Evolutionary conservation across 805 yeast genomes (phyloP), one percentile per base, ranked within the genome.

Genomic region (Barnettozyma vustinii): DNA sequence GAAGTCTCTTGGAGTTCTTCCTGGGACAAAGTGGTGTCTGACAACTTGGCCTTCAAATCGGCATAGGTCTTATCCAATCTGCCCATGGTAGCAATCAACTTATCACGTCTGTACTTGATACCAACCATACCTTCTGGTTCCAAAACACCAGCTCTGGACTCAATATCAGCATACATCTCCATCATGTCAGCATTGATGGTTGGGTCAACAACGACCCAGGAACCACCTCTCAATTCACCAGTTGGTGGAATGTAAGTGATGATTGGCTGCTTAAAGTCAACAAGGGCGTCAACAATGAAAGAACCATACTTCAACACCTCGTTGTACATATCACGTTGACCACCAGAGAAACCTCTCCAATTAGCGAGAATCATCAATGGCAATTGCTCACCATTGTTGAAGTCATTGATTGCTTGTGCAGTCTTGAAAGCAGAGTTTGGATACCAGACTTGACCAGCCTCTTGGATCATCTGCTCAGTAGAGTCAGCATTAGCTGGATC

Each of bases 311-410:
- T 94, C 74, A 94, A 83, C 40, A 94, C 96, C 74, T 94, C 99
- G 63, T 91, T 89, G 79, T 86, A 95, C 99, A 94, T 94, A 71
- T 94, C 99, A 67, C 97, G 87, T 77, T 94, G 99, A 68, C 99
- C 99, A 76, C 99, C 99, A 58, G 97, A 89, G 83, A 94, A 94
- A 64, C 99, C 99, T 83, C 99, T 87, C 99, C 99, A 94, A 80
- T 94, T 94, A 52, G 99, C 99, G 60, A 94, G 74, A 57, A 94
- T 89, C 96, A 94, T 87, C 69, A 94, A 77, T 55, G 99, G 99
- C 64, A 94, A 78, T 71, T 91, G 92, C 71, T 94, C 99, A 77
- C 99, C 99, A 65, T 89, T 75, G 77, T 94, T 94, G 81, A 94
- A 94, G 67, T 94, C 99, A 57, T 84, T 85, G 61, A 94, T 92